These are phyloP conservation scores for Aspergillus alliaceus DNA, from an alignment of 2,329 filamentous ascomycete genomes.

Conservation along the genomic window DNA sequence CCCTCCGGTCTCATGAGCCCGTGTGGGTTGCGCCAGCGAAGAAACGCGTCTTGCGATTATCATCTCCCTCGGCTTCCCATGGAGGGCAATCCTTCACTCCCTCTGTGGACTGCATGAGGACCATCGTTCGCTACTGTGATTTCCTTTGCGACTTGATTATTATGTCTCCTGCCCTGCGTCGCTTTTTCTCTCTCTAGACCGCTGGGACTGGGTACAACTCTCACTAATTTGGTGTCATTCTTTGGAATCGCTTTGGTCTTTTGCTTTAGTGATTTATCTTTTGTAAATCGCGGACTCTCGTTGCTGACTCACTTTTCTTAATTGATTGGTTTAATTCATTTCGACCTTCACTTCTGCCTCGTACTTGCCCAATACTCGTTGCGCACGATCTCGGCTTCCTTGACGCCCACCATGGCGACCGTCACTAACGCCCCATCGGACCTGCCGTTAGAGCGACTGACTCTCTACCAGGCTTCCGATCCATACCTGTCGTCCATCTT, in stretches of 20 bases:
- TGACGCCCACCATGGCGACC: constrained; percentile 70
- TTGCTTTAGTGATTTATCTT: background rate
- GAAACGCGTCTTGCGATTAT: constrained; percentile 5
- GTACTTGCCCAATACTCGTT: constrained; percentile 7
- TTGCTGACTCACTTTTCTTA: constrained; percentile 2
- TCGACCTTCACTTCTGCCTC: constrained; percentile 3
- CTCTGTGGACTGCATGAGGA: constrained; percentile 19
- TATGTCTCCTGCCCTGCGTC: constrained; percentile 13
- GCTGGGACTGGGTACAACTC: background rate
- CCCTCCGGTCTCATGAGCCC: constrained; percentile 1
- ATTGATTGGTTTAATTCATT: constrained; percentile 1
- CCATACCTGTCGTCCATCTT: constrained; percentile 76
- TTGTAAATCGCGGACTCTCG: constrained; percentile 3
- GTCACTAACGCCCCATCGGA: constrained; percentile 72
- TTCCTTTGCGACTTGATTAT: constrained; percentile 10
- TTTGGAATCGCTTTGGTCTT: constrained; percentile 5
- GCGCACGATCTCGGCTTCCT: constrained; percentile 10
- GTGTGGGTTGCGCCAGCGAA: constrained; percentile 4
- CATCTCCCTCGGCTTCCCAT: constrained; percentile 16
- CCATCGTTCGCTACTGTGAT: constrained; percentile 15
- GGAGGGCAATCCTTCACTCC: constrained; percentile 21
- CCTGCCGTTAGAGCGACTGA: constrained; percentile 77
- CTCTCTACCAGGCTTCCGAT: constrained; percentile 87
- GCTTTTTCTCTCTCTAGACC: constrained; percentile 9
- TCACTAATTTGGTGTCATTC: constrained; percentile 2